Conservation (phyloP, 805 yeast genomes). For the Zygosaccharomyces bisporus region DNA sequence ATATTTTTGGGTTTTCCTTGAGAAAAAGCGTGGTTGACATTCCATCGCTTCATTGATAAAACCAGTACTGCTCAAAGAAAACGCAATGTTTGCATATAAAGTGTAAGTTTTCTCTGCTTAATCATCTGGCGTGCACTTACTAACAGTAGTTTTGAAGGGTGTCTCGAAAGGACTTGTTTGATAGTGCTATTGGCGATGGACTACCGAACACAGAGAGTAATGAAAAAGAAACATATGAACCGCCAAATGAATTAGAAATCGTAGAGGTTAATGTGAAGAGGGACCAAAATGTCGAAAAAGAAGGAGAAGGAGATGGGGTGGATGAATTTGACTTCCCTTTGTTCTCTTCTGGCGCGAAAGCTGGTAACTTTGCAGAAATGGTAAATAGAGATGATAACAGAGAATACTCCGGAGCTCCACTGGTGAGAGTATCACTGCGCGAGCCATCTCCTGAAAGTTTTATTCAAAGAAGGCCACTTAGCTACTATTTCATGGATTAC, state of each 20-base stretch:
- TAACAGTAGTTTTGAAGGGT: conserved; percentile 15
- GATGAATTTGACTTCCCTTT: conserved; percentile 34
- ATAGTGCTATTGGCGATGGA: conserved; percentile 8
- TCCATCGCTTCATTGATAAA: not conserved
- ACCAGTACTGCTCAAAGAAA: not conserved
- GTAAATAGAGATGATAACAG: conserved; percentile 3
- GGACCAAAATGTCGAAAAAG: conserved; percentile 11
- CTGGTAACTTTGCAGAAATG: not conserved
- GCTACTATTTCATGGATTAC: conserved; percentile 25
- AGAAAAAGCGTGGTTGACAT: not conserved
- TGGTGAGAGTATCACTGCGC: conserved; percentile 29
- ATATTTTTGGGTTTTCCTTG: not conserved
- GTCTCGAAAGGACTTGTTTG: conserved; percentile 25
- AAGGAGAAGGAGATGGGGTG: conserved; percentile 5
- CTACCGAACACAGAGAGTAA: conserved; percentile 8
- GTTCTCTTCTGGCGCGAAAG: conserved; percentile 22
- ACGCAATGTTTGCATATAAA: conserved; percentile 14
- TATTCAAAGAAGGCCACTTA: conserved; percentile 24
- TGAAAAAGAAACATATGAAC: conserved; percentile 19
- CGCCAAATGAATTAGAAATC: conserved; percentile 34
- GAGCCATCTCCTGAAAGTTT: conserved; percentile 21
- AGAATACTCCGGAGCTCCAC: conserved; percentile 15
- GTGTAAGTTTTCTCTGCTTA: conserved; percentile 14
- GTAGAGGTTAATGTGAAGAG: conserved; percentile 21
- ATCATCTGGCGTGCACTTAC: conserved; percentile 1